Evolutionary conservation across 2,329 filamentous ascomycete genomes (phyloP), one percentile per base, ranked within the genome.

Genomic region (Apiospora saccharicola): DNA sequence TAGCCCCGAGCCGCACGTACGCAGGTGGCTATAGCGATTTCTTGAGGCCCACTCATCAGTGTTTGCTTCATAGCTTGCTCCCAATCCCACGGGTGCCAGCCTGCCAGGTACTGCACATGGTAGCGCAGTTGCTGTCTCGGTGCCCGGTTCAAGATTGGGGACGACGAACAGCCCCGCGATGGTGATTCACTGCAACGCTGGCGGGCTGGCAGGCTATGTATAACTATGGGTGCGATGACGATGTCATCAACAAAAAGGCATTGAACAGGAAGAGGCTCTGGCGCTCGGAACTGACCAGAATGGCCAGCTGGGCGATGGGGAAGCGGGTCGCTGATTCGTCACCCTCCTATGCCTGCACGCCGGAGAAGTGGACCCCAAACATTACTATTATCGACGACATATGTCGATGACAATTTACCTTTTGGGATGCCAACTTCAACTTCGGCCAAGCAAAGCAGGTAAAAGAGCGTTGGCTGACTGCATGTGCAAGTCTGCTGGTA

Each of bases 331-430:
- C 34, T 64, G 57, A 64, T 64, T 64, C 57, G 57, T 64, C 57
- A 64, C 34, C 57, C 44, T 64, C 34, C 57, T 64, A 64, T n/a
- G 57, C 34, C 34, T 61, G 53, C 14, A 22, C 16, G 53, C 30
- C 30, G 53, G 53, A 34, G 30, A n/a, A 19, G 37, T 30, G 53
- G 8, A 30, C 53, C 24, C 53, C 53, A n/a, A 37, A 41, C 34
- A 64, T n/a, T 41, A 37, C 34, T 24, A 41, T 41, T 64, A 24
- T 64, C 57, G 34, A 41, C 57, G 19, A 34, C 53, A 37, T 37
- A 64, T 64, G 57, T 64, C 57, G 57, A 64, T 64, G 57, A 64
- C 34, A 64, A 64, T 64, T 64, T 64, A 64, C 34, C 57, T 64
- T 41, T 41, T 41, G 12, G 34, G 34, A 41, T 41, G 34, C n/a